Conservation (phyloP, 2,329 filamentous ascomycete genomes). For the Botrytis deweyae region DNA sequence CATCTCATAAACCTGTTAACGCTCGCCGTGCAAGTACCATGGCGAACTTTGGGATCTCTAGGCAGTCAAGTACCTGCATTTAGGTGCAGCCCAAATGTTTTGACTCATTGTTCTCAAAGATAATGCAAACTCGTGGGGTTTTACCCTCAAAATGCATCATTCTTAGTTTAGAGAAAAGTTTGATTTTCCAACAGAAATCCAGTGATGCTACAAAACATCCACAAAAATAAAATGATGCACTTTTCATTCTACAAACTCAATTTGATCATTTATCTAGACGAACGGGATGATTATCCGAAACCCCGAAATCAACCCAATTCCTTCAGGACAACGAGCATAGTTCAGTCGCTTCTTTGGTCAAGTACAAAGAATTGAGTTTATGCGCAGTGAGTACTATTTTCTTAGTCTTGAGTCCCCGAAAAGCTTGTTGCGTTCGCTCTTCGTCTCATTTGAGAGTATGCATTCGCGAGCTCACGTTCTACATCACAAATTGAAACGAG, state of each 20-base stretch:
- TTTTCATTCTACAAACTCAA: background rate
- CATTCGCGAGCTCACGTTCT: background rate
- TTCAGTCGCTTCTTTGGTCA: background rate
- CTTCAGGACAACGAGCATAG: background rate
- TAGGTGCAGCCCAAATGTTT: constrained; percentile 4
- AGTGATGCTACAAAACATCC: background rate
- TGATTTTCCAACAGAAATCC: background rate
- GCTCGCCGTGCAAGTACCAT: constrained; percentile 1
- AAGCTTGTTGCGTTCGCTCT: background rate
- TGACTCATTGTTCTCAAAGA: background rate
- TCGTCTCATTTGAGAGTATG: background rate
- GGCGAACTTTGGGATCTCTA: background rate
- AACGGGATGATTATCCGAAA: background rate
- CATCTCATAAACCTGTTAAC: background rate
- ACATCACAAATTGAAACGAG: background rate
- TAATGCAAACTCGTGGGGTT: constrained; percentile 10
- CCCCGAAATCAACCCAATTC: background rate
- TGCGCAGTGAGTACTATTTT: background rate
- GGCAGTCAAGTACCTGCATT: constrained; percentile 16
- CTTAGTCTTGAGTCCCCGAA: background rate
- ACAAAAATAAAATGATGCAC: background rate
- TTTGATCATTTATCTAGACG: background rate
- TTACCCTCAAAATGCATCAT: no score
- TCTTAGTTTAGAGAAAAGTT: background rate
- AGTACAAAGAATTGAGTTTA: background rate